Conservation (phyloP, 2,329 filamentous ascomycete species). For the Aspergillus luchuensis region DNA sequence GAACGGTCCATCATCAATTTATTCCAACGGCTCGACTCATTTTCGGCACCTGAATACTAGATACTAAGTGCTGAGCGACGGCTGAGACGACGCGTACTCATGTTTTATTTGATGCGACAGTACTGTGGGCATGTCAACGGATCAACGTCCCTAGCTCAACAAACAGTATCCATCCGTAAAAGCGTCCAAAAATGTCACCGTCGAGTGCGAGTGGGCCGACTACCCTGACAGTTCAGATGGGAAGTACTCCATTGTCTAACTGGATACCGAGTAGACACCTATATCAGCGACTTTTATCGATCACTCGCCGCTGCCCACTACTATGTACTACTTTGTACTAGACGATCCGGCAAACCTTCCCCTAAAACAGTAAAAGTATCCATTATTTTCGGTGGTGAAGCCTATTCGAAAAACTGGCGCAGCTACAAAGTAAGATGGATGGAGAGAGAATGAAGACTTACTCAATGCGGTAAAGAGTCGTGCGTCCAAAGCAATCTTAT, state of each 20-base stretch:
- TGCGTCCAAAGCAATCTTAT: constrained; percentile 3
- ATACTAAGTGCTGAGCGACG: too few relatives aligned
- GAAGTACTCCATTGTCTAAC: too few relatives aligned
- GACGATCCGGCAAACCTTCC: constrained; percentile 5
- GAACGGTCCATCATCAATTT: too few relatives aligned
- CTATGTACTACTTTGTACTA: too few relatives aligned
- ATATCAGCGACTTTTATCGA: neutral
- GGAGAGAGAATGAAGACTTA: neutral
- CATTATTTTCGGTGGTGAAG: neutral
- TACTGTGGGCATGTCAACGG: neutral
- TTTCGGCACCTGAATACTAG: too few relatives aligned
- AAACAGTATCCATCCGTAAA: neutral
- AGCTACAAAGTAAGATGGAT: neutral
- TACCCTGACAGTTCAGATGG: too few relatives aligned
- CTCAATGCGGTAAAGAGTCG: constrained; percentile 1
- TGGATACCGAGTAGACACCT: neutral
- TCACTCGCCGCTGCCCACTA: neutral
- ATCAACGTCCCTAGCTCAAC: neutral
- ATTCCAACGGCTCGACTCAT: too few relatives aligned
- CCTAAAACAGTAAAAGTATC: neutral
- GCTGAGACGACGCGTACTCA: too few relatives aligned
- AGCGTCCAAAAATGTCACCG: neutral
- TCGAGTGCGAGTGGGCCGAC: neutral
- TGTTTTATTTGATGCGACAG: neutral
- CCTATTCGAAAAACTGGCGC: neutral